These are phyloP conservation scores for Neofusicoccum cordaticola DNA, from an alignment of 2,329 filamentous ascomycete genomes.

Conservation along the genomic window DNA sequence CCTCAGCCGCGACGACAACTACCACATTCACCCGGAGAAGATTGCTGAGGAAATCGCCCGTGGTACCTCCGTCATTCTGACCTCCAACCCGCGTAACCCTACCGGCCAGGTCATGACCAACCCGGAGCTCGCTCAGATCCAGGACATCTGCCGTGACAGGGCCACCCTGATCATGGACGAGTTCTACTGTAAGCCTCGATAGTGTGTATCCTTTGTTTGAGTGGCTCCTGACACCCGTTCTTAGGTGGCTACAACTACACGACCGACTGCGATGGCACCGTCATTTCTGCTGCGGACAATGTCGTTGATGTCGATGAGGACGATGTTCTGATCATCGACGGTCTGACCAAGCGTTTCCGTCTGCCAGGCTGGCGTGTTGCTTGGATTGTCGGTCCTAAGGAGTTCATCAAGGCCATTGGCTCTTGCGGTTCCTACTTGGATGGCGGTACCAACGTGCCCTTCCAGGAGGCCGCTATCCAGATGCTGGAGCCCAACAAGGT, in stretches of 20 bases:
- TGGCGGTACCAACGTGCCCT: slow-evolving; percentile 89
- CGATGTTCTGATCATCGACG: slow-evolving; percentile 92
- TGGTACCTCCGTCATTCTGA: slow-evolving; percentile 76
- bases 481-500: slow-evolving; percentile 90
- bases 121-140: slow-evolving; percentile 82
- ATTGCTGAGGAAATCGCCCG: slow-evolving; percentile 88
- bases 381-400: slow-evolving; percentile 94
- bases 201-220: too few species aligned
- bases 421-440: slow-evolving; percentile 93
- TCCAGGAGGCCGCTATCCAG: slow-evolving; percentile 87
- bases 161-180: slow-evolving; percentile 94
- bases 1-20: slow-evolving; percentile 78
- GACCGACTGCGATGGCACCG: slow-evolving; percentile 82
- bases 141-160: slow-evolving; percentile 86
- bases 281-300: slow-evolving; percentile 86
- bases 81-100: slow-evolving; percentile 92
- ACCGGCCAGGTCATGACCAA: slow-evolving; percentile 85
- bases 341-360: slow-evolving; percentile 93
- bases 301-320: slow-evolving; percentile 75
- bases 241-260: slow-evolving; percentile 84
- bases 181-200: slow-evolving; percentile 62
- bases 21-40: slow-evolving; percentile 90
- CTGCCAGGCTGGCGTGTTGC: slow-evolving; percentile 95
- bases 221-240: too few species aligned
- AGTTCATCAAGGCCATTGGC: slow-evolving; percentile 90